phyloP scores from a whole-genome alignment of 2,329 filamentous ascomycete species.

The Curvularia sp. region DNA sequence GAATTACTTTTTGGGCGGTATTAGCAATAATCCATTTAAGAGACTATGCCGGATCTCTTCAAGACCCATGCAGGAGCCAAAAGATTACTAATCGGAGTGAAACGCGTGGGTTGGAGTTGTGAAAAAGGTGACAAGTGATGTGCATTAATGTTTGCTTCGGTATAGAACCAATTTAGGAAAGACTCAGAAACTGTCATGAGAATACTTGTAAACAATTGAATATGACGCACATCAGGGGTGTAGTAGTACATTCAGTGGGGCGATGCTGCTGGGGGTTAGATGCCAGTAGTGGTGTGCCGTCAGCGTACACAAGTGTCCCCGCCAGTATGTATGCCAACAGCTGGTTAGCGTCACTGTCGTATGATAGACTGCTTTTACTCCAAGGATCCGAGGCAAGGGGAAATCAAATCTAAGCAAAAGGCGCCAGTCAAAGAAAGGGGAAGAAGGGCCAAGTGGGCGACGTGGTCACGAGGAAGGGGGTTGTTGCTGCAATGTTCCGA shows the following conservation, averaged over 20 bases:
- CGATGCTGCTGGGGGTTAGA: conserved; percentile 1
- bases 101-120: conserved; percentile 11
- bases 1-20: conserved; percentile 6
- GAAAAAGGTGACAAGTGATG: conserved; percentile 18
- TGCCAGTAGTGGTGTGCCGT: conserved; percentile 9
- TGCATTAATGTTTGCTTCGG: conserved; percentile 22
- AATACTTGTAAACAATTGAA: conserved; percentile 9
- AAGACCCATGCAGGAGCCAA: conserved; percentile 22
- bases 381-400: conserved; percentile 3
- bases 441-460: conserved; percentile 14
- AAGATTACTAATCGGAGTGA: conserved; percentile 31
- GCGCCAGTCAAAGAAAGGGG: conserved; percentile 1
- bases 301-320: conserved; percentile 17
- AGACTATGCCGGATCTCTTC: conserved; percentile 17
- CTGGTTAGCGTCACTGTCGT: conserved; percentile 27
- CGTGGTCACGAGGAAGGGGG: conserved; percentile 21
- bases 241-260: conserved; percentile 1
- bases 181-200: conserved; percentile 5
- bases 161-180: neutral
- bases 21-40: conserved; percentile 23
- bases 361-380: conserved; percentile 10
- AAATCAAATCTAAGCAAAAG: conserved; percentile 3
- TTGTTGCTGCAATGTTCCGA: conserved; percentile 7
- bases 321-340: conserved; percentile 8
- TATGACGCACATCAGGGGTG: conserved; percentile 3